A percentile compares a stretch with the other conserved stretches of the same genome.
phyloP scores from a whole-genome alignment of 306 rosid species.

The Quercus rubra region DNA sequence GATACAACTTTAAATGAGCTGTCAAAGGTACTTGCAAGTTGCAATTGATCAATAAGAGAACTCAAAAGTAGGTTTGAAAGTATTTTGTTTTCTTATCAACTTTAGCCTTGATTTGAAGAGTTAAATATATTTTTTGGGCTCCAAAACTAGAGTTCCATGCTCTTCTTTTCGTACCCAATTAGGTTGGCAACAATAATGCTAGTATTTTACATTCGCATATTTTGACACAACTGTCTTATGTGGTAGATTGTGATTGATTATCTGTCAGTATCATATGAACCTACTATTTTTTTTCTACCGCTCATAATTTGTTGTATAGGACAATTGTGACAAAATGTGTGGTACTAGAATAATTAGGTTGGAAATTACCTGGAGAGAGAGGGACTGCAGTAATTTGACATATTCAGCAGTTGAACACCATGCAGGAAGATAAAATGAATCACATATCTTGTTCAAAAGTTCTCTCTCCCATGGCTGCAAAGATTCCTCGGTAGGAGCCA shows the following conservation, averaged over 20 bases:
- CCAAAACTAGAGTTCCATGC: neutral
- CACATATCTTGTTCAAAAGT: constrained; percentile 73
- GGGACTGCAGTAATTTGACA: constrained; percentile 51
- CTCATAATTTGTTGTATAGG: too few species aligned
- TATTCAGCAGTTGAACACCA: constrained; percentile 94
- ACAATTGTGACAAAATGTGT: too few species aligned
- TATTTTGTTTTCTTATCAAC: neutral
- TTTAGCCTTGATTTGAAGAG: neutral
- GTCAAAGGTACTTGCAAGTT: neutral
- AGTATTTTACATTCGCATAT: too few species aligned
- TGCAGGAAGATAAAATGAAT: constrained; percentile 78
- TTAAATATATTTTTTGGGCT: neutral
- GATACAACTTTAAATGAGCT: neutral
- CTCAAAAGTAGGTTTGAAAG: neutral
- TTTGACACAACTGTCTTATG: too few species aligned
- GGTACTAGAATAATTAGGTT: too few species aligned
- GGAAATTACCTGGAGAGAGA: constrained; percentile 50
- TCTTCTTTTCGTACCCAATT: neutral
- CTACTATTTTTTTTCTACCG: accelerated
- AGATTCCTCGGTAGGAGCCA: constrained; percentile 53
- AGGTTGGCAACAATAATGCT: too few species aligned
- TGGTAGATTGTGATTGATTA: too few species aligned
- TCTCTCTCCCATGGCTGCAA: constrained; percentile 63
- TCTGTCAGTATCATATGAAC: too few species aligned
- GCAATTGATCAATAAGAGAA: neutral